Evolutionary conservation across 257 asterid genomes (phyloP), one percentile per base, ranked within the genome.

Genomic region (Plantago major): DNA sequence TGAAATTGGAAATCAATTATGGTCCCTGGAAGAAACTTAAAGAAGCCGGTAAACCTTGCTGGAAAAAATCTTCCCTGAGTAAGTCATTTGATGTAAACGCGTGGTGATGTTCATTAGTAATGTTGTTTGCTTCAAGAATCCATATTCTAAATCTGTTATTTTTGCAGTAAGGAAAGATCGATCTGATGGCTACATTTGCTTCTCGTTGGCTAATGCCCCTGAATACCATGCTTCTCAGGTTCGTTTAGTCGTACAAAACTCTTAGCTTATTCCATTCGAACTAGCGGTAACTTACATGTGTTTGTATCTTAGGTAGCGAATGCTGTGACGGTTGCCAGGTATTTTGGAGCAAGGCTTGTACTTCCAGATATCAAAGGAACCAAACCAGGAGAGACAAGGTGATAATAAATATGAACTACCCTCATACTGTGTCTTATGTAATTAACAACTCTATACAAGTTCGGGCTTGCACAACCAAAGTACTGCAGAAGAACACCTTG

Each of bases 201-300:
- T 88, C 67, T 66, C 86, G 14, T 63, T 88, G 71, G 75, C 69
- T 46, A 61, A 71, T 56, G 80, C 76, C 67, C 80, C 85, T 13
- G 88, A 85, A 49, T 77, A 70, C 75, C 92, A 88, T 65, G 78
- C 75, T 64, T 69, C 73, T 4, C 92, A 88, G 92, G 95, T 85
- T 63, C 17, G 30, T 44, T 66, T 48, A 11, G 10, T 43, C n/a
- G 14, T 7, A 11, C 46, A 46, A 18, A 26, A 1, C 14, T 12
- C 10, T 3, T 11, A 0, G 15, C 46, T 0, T 16, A 10, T 33
- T 42, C 51, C 1, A 12, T 0, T 30, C 49, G 19, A 11, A 26
- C 16, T 13, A 48, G 16, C 5, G 42, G 18, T 40, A 46, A 13
- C 4, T 51, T 52, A 4, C 19, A 8, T n/a, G n/a, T 33, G 7